Percentiles rank a stretch among this genome's conserved stretches.
Evolutionary conservation across 805 yeast genomes (phyloP).

Genomic region (Schizosaccharomyces octosporus): DNA sequence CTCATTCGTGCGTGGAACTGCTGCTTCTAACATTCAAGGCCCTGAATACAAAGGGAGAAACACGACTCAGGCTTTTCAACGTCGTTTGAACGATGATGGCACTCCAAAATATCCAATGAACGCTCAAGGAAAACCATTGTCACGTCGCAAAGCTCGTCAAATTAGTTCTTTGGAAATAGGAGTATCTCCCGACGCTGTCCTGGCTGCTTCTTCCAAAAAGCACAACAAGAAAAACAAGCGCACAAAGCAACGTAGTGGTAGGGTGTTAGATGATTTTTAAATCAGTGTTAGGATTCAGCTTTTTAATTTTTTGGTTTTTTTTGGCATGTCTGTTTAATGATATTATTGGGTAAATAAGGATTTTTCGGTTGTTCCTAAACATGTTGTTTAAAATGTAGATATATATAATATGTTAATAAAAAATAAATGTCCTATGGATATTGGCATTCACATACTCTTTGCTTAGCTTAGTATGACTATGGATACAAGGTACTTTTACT

Average conservation of each 20-base stretch:
- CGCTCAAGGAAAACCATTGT: neutral
- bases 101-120: neutral
- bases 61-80: neutral
- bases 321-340: neutral
- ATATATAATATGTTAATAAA: neutral
- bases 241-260: slow-evolving; percentile 15
- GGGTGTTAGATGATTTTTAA: neutral
- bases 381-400: neutral
- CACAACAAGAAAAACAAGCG: slow-evolving; percentile 59
- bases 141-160: slow-evolving; percentile 1
- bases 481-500: too few relatives aligned
- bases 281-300: neutral
- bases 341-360: neutral
- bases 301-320: neutral
- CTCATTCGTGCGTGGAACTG: neutral
- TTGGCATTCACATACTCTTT: too few relatives aligned
- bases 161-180: neutral
- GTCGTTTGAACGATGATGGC: neutral
- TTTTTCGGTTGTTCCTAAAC: neutral
- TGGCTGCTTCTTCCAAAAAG: slow-evolving; percentile 16
- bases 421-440: too few relatives aligned
- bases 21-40: neutral
- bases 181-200: neutral
- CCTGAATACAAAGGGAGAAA: neutral
- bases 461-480: too few relatives aligned